A percentile compares a stretch with the other conserved stretches of the same genome.
Conservation (phyloP, 306 rosid species). For the Cicer yamashitae region DNA sequence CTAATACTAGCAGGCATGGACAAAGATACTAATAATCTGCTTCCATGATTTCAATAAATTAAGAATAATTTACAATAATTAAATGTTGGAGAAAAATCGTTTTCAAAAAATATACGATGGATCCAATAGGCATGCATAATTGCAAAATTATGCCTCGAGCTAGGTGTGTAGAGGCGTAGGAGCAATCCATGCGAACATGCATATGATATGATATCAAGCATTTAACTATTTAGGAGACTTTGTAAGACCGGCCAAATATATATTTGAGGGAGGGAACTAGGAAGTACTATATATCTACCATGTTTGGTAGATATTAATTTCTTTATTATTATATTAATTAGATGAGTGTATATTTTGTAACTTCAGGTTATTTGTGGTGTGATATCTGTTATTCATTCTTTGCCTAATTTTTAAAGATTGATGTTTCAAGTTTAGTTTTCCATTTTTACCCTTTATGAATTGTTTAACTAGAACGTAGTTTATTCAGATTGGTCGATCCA, state of each 20-base stretch:
- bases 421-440: neutral
- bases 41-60: neutral
- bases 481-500: too few species aligned
- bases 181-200: neutral
- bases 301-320: too few species aligned
- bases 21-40: neutral
- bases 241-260: slow-evolving; percentile 33
- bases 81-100: slow-evolving; percentile 7
- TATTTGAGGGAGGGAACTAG: too few species aligned
- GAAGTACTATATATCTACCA: too few species aligned
- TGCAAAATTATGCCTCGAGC: slow-evolving; percentile 34
- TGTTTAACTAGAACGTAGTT: too few species aligned
- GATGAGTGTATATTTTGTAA: neutral
- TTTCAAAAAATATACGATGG: slow-evolving; percentile 23
- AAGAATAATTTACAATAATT: neutral
- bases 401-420: neutral
- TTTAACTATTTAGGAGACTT: slow-evolving; percentile 43
- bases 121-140: slow-evolving; percentile 41
- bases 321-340: neutral
- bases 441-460: too few species aligned
- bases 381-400: neutral
- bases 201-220: neutral
- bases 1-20: neutral
- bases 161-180: slow-evolving; percentile 18
- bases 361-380: neutral